phyloP scores from a whole-genome alignment of 1,139 yeast genomes.

The Yamadazyma conglobata region DNA sequence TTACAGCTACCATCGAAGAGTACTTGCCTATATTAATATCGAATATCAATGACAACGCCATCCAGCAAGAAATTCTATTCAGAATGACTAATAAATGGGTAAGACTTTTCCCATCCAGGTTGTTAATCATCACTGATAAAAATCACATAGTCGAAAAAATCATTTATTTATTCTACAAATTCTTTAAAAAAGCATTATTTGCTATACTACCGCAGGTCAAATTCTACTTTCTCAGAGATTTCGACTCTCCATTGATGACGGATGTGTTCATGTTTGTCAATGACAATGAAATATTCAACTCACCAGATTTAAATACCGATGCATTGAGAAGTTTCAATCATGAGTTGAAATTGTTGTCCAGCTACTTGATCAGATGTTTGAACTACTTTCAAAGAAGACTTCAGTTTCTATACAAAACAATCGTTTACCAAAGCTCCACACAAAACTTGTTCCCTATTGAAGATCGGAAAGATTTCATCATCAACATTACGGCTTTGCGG shows the following conservation, averaged over 20 bases:
- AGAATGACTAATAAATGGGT: slow-evolving; percentile 41
- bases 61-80: slow-evolving; percentile 36
- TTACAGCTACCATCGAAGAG: slow-evolving; percentile 22
- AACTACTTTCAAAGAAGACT: slow-evolving; percentile 23
- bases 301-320: slow-evolving; percentile 17
- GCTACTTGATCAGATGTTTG: slow-evolving; percentile 33
- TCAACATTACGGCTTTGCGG: slow-evolving; percentile 25
- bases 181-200: slow-evolving; percentile 33
- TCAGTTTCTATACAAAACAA: slow-evolving; percentile 18
- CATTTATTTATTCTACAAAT: slow-evolving; percentile 33
- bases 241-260: slow-evolving; percentile 42
- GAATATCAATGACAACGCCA: slow-evolving; percentile 24
- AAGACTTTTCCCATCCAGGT: slow-evolving; percentile 30
- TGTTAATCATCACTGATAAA: slow-evolving; percentile 20
- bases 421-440: slow-evolving; percentile 26
- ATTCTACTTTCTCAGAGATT: slow-evolving; percentile 40
- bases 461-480: slow-evolving; percentile 26
- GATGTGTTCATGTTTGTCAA: slow-evolving; percentile 30
- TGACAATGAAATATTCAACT: slow-evolving; percentile 26
- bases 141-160: slow-evolving; percentile 33
- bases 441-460: slow-evolving; percentile 26
- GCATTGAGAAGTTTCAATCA: slow-evolving; percentile 10
- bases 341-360: slow-evolving; percentile 24
- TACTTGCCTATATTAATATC: slow-evolving; percentile 28
- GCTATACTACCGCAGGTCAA: slow-evolving; percentile 42